Conservation (phyloP, 768 basidiomycete genomes). For the Auriscalpium microsporum region DNA sequence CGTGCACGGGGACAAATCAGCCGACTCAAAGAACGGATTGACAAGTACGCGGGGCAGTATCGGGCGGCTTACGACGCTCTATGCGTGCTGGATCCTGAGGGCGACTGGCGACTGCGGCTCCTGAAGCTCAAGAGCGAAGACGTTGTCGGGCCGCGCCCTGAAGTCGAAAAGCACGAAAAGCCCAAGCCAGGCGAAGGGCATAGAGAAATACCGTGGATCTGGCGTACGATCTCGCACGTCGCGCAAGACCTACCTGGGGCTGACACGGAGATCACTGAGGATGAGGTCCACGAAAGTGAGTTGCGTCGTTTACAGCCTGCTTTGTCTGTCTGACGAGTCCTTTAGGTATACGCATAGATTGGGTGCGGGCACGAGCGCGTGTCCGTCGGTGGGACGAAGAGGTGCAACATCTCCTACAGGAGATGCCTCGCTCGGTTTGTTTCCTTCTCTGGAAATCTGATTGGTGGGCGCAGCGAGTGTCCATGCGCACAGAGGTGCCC, state of each 20-base stretch:
- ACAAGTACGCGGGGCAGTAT: background rate
- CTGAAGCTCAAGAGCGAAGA: no score
- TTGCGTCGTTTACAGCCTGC: background rate
- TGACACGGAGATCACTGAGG: background rate
- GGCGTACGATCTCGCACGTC: background rate
- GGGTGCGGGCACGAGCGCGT: background rate
- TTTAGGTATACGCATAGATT: background rate
- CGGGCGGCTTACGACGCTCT: conserved; percentile 2
- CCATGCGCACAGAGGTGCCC: background rate
- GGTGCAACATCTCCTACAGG: background rate
- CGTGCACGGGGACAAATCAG: no score
- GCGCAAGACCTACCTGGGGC: background rate
- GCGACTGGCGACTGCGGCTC: no score
- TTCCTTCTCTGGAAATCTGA: background rate
- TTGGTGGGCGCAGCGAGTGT: background rate
- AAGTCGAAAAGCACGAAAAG: background rate
- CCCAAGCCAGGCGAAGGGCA: background rate
- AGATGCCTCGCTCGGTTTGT: background rate
- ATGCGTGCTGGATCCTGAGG: background rate
- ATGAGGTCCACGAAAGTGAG: background rate
- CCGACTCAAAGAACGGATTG: background rate
- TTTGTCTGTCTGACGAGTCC: background rate
- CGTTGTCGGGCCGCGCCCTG: no score
- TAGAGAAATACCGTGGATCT: background rate
- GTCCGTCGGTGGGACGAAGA: background rate